Conservation (phyloP, 2,329 filamentous ascomycete genomes). For the Hymenoscyphus salicellus region DNA sequence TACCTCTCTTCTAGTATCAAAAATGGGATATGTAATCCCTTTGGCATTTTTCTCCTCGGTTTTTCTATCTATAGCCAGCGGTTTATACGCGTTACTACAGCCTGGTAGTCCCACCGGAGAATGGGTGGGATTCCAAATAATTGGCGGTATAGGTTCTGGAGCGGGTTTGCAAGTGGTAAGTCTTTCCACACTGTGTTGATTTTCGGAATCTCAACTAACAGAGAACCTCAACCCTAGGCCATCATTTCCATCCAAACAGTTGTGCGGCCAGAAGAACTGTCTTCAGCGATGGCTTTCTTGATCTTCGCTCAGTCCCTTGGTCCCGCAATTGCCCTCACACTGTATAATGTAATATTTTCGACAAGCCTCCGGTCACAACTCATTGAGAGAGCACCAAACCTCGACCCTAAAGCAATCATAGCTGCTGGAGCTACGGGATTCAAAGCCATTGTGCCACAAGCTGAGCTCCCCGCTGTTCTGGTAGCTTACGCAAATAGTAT, state of each 20-base stretch:
- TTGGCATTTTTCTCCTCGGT: slow-evolving; percentile 35
- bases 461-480: not conserved
- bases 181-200: slow-evolving; percentile 23
- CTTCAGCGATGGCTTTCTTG: not conserved
- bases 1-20: slow-evolving; percentile 40
- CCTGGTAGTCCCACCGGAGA: slow-evolving; percentile 24
- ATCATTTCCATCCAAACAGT: slow-evolving; percentile 16
- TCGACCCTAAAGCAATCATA: not conserved
- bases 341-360: not conserved
- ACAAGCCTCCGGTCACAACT: not conserved
- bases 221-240: not conserved
- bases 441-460: not conserved
- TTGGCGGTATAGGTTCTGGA: slow-evolving; percentile 35
- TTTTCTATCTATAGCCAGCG: slow-evolving; percentile 15
- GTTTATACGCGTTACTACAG: slow-evolving; percentile 35
- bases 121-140: slow-evolving; percentile 25
- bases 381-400: not conserved
- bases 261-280: not conserved
- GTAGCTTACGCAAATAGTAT: not conserved
- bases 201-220: slow-evolving; percentile 21
- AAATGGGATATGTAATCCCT: slow-evolving; percentile 51
- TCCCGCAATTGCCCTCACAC: not conserved
- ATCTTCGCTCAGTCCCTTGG: not conserved
- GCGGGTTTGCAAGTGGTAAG: slow-evolving; percentile 39
- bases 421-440: not conserved